phyloP scores from a whole-genome alignment of 2,329 filamentous ascomycete species.

The Trichoderma sp. region DNA sequence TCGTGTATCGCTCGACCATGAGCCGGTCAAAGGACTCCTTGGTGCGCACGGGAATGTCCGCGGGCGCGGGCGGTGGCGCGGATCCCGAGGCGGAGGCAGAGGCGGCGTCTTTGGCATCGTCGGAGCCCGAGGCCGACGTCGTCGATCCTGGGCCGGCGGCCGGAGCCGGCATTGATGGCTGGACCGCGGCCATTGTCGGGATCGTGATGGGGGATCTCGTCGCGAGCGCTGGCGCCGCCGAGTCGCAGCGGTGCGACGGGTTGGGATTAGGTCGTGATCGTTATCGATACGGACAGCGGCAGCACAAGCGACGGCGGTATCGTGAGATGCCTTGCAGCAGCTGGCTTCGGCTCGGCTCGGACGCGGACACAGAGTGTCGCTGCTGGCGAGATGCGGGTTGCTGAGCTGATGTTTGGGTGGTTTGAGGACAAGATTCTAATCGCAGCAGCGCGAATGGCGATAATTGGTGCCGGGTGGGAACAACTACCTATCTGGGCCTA shows the following conservation, averaged over 20 bases:
- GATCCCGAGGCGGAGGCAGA: conserved; percentile 27
- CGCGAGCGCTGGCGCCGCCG: conserved; percentile 39
- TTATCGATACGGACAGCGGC: not conserved
- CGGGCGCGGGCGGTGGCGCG: conserved; percentile 31
- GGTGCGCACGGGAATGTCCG: conserved; percentile 51
- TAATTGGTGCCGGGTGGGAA: conserved; percentile 23
- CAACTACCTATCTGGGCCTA: conserved; percentile 21
- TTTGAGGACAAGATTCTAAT: conserved; percentile 35
- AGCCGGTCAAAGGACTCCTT: conserved; percentile 59
- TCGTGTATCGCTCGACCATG: conserved; percentile 57
- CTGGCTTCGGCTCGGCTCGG: not conserved
- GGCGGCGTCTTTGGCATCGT: conserved; percentile 37
- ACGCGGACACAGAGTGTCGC: too few species aligned
- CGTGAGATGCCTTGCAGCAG: not conserved
- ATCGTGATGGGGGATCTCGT: conserved; percentile 24
- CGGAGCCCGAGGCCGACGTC: conserved; percentile 36
- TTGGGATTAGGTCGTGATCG: conserved; percentile 11
- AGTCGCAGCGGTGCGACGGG: conserved; percentile 43
- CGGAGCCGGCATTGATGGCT: conserved; percentile 44
- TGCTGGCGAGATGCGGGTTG: conserved; percentile 6
- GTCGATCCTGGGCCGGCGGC: conserved; percentile 41
- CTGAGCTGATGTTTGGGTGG: conserved; percentile 18
- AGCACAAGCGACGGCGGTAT: not conserved
- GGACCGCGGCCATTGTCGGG: conserved; percentile 48
- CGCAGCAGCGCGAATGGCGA: conserved; percentile 30